Base-by-base conservation (phyloP, 78 protist genomes). In the Dictyostelium intermedium region DNA sequence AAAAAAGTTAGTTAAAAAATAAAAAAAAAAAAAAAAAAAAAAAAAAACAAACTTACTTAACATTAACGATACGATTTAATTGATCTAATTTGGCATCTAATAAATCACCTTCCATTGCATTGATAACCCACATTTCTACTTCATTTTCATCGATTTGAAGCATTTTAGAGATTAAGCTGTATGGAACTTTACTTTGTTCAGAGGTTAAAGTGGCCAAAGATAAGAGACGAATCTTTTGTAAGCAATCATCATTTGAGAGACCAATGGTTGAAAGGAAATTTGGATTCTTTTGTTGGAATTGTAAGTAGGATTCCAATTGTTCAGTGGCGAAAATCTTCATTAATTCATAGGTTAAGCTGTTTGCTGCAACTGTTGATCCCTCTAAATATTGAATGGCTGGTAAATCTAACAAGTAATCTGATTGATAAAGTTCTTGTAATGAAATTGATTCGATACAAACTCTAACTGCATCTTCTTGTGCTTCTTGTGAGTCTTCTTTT, bases 281-380 rank as follows among this genome's bases (percentile, higher is more conserved):
- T 89, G 93, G 93, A 63, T 89, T 78, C 32, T 76, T 78, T 7
- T n/a, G 25, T 69, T 89, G 86, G 86, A 89, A 89, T 39, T 45
- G 60, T 11, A 80, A 8, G 72, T 32, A 89, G 10, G 73, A 37
- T 3, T 80, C 93, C 69, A 89, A 80, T 69, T 89, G 93, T 63
- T 89, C 93, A 74, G 93, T 89, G 70, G 93, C 93, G 50, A 89
- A 89, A 53, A 89, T 89, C 63, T 89, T 89, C 93, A 89, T 89
- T 61, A 89, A 70, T 50, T 78, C 85, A 47, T 69, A 89, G 80
- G 86, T 89, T 20, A 69, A 61, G 30, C 63, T 41, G 37, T 80
- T 70, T 8, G 61, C 60, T 27, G 37, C 16, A 2, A 53, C 60
- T 9, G 39, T 37, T 27, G 85, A 77, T 5, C 56, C 79, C 34